These are phyloP conservation scores for Isabelozyma rhagii DNA, from an alignment of 805 yeast genomes.

Conservation along the genomic window DNA sequence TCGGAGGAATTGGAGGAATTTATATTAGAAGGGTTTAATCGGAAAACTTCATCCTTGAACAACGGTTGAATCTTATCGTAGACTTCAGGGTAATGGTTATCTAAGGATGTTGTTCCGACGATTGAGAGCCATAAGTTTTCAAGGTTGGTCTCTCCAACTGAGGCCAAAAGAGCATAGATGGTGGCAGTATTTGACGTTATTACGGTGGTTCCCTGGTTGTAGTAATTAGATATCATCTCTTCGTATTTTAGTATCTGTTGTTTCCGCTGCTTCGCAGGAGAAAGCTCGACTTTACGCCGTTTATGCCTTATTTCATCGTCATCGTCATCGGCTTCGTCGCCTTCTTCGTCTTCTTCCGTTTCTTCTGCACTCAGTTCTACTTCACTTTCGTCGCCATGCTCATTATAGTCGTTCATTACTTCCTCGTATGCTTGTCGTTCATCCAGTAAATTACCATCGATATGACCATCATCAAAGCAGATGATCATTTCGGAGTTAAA, in stretches of 20 bases:
- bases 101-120: conserved; percentile 82
- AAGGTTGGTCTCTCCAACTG: conserved; percentile 75
- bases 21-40: conserved; percentile 48
- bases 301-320: conserved; percentile 21
- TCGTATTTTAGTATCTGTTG: conserved; percentile 35
- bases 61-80: conserved; percentile 72
- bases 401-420: conserved; percentile 35
- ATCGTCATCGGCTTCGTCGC: conserved; percentile 18
- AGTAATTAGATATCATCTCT: conserved; percentile 71
- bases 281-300: conserved; percentile 27
- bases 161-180: conserved; percentile 72
- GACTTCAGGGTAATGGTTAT: conserved; percentile 67
- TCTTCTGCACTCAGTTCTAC: conserved; percentile 31
- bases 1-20: conserved; percentile 12
- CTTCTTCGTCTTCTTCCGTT: conserved; percentile 9
- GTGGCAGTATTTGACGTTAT: conserved; percentile 75
- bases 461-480: conserved; percentile 85
- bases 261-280: conserved; percentile 38
- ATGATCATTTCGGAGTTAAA: conserved; percentile 76
- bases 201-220: conserved; percentile 77
- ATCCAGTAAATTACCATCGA: conserved; percentile 53
- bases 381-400: conserved; percentile 24
- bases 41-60: conserved; percentile 75
- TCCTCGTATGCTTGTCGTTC: conserved; percentile 64
- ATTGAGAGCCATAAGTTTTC: conserved; percentile 82